These are phyloP conservation scores for Pyricularia sp. DNA, from an alignment of 2,329 filamentous ascomycete species.

Conservation along the genomic window DNA sequence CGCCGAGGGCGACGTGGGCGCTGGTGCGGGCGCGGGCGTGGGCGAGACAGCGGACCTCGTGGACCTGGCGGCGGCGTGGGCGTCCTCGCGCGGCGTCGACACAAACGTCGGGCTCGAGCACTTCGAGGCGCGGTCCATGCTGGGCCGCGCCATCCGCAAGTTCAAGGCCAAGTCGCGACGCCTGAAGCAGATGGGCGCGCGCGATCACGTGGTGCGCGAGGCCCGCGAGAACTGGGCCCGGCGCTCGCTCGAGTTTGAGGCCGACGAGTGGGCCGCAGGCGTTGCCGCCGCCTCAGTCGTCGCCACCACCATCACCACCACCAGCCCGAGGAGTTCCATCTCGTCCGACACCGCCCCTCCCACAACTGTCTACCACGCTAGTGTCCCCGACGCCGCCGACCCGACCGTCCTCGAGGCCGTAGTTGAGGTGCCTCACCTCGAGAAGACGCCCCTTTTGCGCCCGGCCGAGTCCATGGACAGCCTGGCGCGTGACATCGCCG, in stretches of 20 bases:
- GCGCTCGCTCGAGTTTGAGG: neutral
- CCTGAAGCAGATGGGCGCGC: neutral
- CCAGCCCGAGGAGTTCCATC: neutral
- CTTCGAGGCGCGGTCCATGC: constrained; percentile 3
- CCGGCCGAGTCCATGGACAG: neutral
- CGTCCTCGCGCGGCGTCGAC: constrained; percentile 3
- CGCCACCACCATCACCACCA: too few relatives aligned
- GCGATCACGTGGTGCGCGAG: constrained; percentile 4
- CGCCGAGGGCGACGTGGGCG: neutral
- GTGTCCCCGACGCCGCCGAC: neutral
- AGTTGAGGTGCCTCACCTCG: neutral
- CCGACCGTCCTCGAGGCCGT: neutral
- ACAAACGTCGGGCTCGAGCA: constrained; percentile 5
- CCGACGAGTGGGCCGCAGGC: neutral
- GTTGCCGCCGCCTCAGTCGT: neutral
- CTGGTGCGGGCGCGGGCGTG: neutral
- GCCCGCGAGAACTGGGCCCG: constrained; percentile 5
- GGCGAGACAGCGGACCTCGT: constrained; percentile 1
- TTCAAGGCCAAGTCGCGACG: constrained; percentile 1
- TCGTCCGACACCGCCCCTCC: neutral
- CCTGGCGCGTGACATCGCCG: neutral
- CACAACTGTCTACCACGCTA: neutral
- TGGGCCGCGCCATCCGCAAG: constrained; percentile 5
- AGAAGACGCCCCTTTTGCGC: neutral
- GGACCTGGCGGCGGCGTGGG: constrained; percentile 5